Conservation (phyloP, 257 asterid genomes). For the Rhazya stricta region DNA sequence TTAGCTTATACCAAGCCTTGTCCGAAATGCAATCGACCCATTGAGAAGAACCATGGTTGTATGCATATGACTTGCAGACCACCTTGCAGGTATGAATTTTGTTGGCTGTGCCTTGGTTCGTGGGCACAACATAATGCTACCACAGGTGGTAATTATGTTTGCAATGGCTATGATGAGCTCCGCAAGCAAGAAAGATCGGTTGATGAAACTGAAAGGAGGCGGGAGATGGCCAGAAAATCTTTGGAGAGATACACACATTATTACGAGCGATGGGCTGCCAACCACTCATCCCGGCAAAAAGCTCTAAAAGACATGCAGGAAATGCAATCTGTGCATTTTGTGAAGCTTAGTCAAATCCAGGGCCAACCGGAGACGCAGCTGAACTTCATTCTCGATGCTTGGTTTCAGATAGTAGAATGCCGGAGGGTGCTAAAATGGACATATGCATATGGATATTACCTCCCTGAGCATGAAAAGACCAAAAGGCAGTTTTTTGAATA, state of each 20-base stretch:
- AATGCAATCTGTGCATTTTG: slow-evolving; percentile 76
- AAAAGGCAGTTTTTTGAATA: slow-evolving; percentile 87
- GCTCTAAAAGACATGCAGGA: slow-evolving; percentile 74
- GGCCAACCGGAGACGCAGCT: slow-evolving; percentile 71
- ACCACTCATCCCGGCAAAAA: slow-evolving; percentile 89
- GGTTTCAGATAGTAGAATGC: slow-evolving; percentile 99
- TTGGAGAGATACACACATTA: slow-evolving; percentile 98
- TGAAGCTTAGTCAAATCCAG: slow-evolving; percentile 82
- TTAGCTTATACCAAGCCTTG: slow-evolving; percentile 99
- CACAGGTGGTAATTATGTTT: slow-evolving; percentile 81
- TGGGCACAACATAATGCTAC: slow-evolving; percentile 95
- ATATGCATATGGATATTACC: slow-evolving; percentile 84
- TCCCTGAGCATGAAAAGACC: slow-evolving; percentile 59
- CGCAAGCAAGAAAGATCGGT: slow-evolving; percentile 76
- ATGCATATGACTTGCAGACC: slow-evolving; percentile 99
- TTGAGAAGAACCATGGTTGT: slow-evolving; percentile 98
- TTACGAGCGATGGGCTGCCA: slow-evolving; percentile 99
- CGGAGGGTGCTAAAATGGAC: slow-evolving; percentile 98
- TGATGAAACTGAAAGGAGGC: slow-evolving; percentile 86
- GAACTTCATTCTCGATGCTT: slow-evolving; percentile 83
- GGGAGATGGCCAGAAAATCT: slow-evolving; percentile 97
- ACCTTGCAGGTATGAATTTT: slow-evolving; percentile 87
- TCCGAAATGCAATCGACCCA: slow-evolving; percentile 98
- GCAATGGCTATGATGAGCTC: slow-evolving; percentile 84
- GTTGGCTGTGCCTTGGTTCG: slow-evolving; percentile 94